Evolutionary conservation across 257 asterid species (phyloP).

Genomic region (Solanum raphanifolium): DNA sequence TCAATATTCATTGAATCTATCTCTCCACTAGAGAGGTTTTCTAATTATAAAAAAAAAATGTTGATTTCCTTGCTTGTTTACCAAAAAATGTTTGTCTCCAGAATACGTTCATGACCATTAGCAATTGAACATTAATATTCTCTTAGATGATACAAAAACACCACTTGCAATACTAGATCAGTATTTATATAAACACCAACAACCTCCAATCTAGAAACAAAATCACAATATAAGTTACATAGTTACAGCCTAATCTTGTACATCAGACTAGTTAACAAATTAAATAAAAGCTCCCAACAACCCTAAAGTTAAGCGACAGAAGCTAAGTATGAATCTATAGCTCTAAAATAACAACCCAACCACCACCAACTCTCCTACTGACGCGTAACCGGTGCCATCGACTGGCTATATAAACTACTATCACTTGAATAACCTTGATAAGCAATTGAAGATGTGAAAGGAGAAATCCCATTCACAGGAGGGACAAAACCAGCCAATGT

Average conservation of each 20-base stretch:
- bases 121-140: neutral
- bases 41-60: no score
- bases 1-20: neutral
- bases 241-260: conserved; percentile 7
- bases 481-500: conserved; percentile 24
- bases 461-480: conserved; percentile 26
- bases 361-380: conserved; percentile 20
- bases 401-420: conserved; percentile 45
- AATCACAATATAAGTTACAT: neutral
- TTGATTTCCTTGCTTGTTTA: no score
- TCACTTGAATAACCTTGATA: conserved; percentile 50
- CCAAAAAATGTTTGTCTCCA: no score
- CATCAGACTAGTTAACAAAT: neutral
- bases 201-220: neutral
- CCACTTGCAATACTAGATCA: neutral
- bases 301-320: neutral
- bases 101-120: no score
- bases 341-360: neutral
- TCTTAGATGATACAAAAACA: neutral
- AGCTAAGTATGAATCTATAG: neutral
- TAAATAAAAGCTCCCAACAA: neutral
- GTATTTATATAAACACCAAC: neutral
- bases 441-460: conserved; percentile 18
- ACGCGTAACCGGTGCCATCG: conserved; percentile 56
- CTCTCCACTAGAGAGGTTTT: no score